Evolutionary conservation across 2,329 filamentous ascomycete genomes (phyloP), one percentile per base, ranked within the genome.

Genomic region (Venturia pyrina): DNA sequence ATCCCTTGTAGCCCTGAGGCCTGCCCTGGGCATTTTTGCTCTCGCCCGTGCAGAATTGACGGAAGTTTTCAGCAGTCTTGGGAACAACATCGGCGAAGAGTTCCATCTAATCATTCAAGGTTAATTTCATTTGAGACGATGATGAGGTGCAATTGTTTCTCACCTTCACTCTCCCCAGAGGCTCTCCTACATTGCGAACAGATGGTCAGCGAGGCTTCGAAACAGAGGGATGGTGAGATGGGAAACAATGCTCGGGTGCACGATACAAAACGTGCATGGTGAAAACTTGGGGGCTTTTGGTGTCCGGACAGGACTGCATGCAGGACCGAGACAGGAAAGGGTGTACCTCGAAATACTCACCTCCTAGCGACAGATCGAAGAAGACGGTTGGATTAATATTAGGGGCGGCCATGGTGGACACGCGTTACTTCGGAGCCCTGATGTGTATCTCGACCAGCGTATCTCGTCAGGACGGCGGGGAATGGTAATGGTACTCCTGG

Each of bases 31-130:
- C 77, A 73, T 90, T 90, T 79, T 92, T 96, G 70, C 85, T 87
- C 81, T 98, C 93, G 71, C 95, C 95, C 0, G 93, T 98, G 79
- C 93, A 97, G 79, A 96, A 96, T 74, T 96, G 91, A 60, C 93
- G 90, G 76, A 99, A 98, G 81, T 98, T 98, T 78, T 98, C 95
- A 40, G 92, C 91, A 10, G 95, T 98, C 72, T 88, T 88, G 69
- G 93, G 92, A 0, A 91, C 89, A 28, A 89, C 82, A 77, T 96
- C 85, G 68, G 88, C 87, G 81, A 95, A 97, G 68, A 99, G 86
- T 78, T 97, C 91, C 76, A 96, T 92, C 70, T 65, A 19, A 8
- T 1, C 19, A 61, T 40, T 1, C 37, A 24, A 19, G 3, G 8
- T 59, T 59, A 59, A 37, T 62, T 28, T 24, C 10, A 17, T 28